Percentiles rank a stretch among this genome's conserved stretches.
These are phyloP conservation scores for Neurospora sp. DNA, from an alignment of 495 filamentous ascomycete genomes.

Conservation along the genomic window DNA sequence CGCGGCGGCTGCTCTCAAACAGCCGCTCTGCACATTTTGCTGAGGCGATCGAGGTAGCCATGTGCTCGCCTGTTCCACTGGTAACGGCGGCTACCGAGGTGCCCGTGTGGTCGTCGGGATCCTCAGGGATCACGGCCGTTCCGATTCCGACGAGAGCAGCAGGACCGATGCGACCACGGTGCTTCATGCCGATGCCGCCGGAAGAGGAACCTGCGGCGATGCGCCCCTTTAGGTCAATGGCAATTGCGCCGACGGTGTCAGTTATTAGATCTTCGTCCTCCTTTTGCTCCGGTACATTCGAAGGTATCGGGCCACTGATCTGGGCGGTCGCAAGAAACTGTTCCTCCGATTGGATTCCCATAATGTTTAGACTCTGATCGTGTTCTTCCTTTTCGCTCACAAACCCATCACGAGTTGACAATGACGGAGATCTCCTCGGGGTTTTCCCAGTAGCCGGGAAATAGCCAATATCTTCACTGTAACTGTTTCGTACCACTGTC, in stretches of 20 bases:
- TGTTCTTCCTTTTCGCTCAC: conserved; percentile 4
- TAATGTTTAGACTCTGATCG: neutral
- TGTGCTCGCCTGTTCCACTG: conserved; percentile 94
- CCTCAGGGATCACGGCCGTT: conserved; percentile 67
- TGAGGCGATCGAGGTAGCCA: conserved; percentile 83
- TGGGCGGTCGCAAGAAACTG: neutral
- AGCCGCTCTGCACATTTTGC: conserved; percentile 66
- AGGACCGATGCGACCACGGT: conserved; percentile 78
- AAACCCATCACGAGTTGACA: conserved; percentile 16
- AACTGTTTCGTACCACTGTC: conserved; percentile 7
- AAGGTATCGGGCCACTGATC: neutral
- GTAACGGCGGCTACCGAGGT: conserved; percentile 68
- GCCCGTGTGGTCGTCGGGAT: conserved; percentile 43
- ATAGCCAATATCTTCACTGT: conserved; percentile 8
- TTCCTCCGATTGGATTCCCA: neutral
- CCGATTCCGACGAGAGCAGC: conserved; percentile 89
- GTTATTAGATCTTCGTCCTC: conserved; percentile 51
- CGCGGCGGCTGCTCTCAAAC: conserved; percentile 53
- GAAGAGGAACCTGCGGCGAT: conserved; percentile 97
- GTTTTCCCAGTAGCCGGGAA: neutral
- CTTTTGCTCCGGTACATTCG: conserved; percentile 1
- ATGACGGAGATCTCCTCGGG: neutral
- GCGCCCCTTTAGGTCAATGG: conserved; percentile 70
- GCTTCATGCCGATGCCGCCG: conserved; percentile 98
- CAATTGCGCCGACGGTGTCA: conserved; percentile 93